Conservation (phyloP, 1,284 basidiomycete species). For the Austropuccinia psidii region DNA sequence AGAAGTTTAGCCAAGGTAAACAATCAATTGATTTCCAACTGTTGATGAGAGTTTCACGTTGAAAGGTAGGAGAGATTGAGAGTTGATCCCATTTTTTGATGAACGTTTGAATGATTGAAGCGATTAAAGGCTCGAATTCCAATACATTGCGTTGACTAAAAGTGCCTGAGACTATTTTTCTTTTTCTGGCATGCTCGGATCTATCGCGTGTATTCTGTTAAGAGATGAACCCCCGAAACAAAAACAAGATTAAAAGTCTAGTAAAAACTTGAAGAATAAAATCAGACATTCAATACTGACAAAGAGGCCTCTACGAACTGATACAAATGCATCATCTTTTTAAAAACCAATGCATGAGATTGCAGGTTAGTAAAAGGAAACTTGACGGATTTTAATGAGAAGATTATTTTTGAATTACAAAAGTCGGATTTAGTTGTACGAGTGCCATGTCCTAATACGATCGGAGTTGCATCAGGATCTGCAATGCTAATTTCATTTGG, state of each 20-base stretch:
- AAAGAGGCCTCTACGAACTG: constrained; percentile 55
- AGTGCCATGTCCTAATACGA: constrained; percentile 37
- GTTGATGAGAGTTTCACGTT: constrained; percentile 38
- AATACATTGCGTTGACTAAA: constrained; percentile 72
- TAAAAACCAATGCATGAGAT: constrained; percentile 54
- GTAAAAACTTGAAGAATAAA: neutral
- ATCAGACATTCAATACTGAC: constrained; percentile 10
- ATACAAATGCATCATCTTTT: constrained; percentile 65
- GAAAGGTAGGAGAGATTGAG: constrained; percentile 55
- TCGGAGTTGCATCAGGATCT: constrained; percentile 64
- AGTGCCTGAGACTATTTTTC: constrained; percentile 79
- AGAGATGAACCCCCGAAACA: neutral
- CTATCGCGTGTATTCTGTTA: constrained; percentile 74
- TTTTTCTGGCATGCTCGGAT: constrained; percentile 72
- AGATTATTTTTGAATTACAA: constrained; percentile 39
- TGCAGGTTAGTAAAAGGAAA: constrained; percentile 63
- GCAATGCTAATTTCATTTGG: constrained; percentile 78
- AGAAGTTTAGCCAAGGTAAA: constrained; percentile 61
- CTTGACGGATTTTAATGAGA: constrained; percentile 51
- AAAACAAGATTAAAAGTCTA: neutral
- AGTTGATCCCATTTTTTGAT: constrained; percentile 73
- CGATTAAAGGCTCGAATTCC: constrained; percentile 65
- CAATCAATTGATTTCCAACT: constrained; percentile 56
- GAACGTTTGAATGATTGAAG: constrained; percentile 58
- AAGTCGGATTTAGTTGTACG: constrained; percentile 53